Evolutionary conservation across 2,329 filamentous ascomycete species (phyloP).

Genomic region (Escovopsis sp.): DNA sequence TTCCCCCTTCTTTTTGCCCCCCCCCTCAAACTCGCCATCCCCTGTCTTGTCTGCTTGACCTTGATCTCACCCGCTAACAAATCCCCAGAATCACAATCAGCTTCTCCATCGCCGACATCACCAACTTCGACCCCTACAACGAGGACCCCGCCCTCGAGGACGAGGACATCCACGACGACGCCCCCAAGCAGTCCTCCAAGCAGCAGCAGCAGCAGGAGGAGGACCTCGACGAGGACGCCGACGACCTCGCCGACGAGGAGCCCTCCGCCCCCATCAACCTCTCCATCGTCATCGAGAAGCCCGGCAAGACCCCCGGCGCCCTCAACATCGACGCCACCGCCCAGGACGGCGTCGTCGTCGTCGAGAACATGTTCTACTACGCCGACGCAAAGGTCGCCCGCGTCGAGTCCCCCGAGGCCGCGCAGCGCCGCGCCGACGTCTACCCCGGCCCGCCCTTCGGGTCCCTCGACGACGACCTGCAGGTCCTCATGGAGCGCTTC

Average conservation of each 20-base stretch:
- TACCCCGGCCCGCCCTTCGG: slow-evolving; percentile 89
- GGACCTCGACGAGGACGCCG: slow-evolving; percentile 22
- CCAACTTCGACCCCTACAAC: slow-evolving; percentile 24
- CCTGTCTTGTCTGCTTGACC: not conserved
- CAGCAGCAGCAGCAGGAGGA: slow-evolving; percentile 35
- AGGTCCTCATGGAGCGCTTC: slow-evolving; percentile 82
- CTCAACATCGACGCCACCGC: slow-evolving; percentile 76
- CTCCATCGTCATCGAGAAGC: slow-evolving; percentile 79
- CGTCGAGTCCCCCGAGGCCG: slow-evolving; percentile 58
- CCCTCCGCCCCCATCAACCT: slow-evolving; percentile 65
- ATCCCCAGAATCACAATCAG: slow-evolving; percentile 25
- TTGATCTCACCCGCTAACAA: slow-evolving; percentile 4
- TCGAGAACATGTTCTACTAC: slow-evolving; percentile 88
- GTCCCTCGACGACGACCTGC: slow-evolving; percentile 91
- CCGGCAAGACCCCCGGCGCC: slow-evolving; percentile 53
- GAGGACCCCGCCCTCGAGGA: slow-evolving; percentile 26
- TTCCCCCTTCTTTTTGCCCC: too few relatives aligned
- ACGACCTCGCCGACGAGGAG: slow-evolving; percentile 37
- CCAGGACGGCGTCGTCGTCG: slow-evolving; percentile 71
- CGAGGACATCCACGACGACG: slow-evolving; percentile 23
- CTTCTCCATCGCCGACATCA: slow-evolving; percentile 29
- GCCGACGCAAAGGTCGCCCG: slow-evolving; percentile 63
- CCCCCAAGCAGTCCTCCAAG: slow-evolving; percentile 14
- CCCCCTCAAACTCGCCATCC: not conserved
- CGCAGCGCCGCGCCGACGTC: slow-evolving; percentile 59